These are phyloP conservation scores for Lippia alba DNA, from an alignment of 305 asterid genomes.

Conservation along the genomic window DNA sequence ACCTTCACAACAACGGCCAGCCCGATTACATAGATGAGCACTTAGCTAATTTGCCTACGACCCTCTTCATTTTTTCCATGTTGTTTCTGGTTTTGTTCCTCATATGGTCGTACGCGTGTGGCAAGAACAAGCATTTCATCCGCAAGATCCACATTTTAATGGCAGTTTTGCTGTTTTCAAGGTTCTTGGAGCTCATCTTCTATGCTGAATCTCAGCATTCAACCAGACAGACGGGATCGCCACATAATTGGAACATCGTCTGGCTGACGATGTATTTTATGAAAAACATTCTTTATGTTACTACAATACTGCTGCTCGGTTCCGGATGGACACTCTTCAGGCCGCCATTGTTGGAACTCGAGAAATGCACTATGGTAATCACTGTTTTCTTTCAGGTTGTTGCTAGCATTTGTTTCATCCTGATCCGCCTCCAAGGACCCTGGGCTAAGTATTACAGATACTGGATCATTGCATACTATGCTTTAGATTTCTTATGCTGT, in stretches of 20 bases:
- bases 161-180: slow-evolving; percentile 39
- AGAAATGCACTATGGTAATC: slow-evolving; percentile 19
- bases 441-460: slow-evolving; percentile 32
- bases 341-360: slow-evolving; percentile 29
- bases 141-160: slow-evolving; percentile 43
- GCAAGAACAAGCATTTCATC: slow-evolving; percentile 30
- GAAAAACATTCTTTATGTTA: slow-evolving; percentile 28
- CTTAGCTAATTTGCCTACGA: slow-evolving; percentile 36
- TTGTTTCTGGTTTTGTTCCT: slow-evolving; percentile 29
- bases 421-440: slow-evolving; percentile 38
- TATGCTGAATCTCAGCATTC: slow-evolving; percentile 35
- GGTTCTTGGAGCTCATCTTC: slow-evolving; percentile 34
- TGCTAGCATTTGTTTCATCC: slow-evolving; percentile 32
- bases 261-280: slow-evolving; percentile 36
- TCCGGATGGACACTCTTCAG: slow-evolving; percentile 47
- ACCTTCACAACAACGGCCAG: slow-evolving; percentile 33
- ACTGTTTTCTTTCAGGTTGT: slow-evolving; percentile 33
- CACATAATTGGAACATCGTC: slow-evolving; percentile 39
- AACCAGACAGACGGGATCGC: slow-evolving; percentile 31
- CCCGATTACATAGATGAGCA: slow-evolving; percentile 43
- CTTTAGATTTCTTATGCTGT: slow-evolving; percentile 41
- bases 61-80: slow-evolving; percentile 31
- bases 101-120: slow-evolving; percentile 33
- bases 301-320: slow-evolving; percentile 44
- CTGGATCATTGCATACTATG: slow-evolving; percentile 45